These are phyloP conservation scores for Plantago ovata DNA, from an alignment of 257 asterid species.

Conservation along the genomic window DNA sequence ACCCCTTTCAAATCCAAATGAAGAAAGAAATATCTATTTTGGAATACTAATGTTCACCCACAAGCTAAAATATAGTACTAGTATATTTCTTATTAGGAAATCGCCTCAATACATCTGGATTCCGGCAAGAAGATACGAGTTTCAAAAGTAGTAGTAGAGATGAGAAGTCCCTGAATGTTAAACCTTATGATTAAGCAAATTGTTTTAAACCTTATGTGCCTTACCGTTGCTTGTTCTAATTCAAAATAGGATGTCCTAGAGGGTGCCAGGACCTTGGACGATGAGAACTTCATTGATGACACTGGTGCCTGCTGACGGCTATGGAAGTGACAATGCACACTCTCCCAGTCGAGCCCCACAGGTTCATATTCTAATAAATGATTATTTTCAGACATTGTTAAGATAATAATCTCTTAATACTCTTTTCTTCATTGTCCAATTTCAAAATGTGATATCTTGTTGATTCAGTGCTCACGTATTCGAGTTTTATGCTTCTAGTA, in stretches of 20 bases:
- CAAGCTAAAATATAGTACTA: too few relatives aligned
- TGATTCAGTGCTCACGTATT: conserved; percentile 1
- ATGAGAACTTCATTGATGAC: conserved; percentile 59
- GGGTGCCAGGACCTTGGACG: conserved; percentile 36
- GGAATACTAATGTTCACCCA: too few relatives aligned
- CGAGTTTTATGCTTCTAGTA: background rate
- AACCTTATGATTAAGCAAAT: background rate
- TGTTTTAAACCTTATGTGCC: background rate
- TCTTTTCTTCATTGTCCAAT: background rate
- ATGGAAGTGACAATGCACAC: conserved; percentile 37
- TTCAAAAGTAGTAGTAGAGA: too few relatives aligned
- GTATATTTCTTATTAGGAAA: too few relatives aligned
- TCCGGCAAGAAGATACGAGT: too few relatives aligned
- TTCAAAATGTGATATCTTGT: background rate
- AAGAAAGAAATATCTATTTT: too few relatives aligned
- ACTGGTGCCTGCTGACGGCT: conserved; percentile 43
- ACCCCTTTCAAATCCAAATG: too few relatives aligned
- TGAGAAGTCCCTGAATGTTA: too few relatives aligned
- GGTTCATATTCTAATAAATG: conserved; percentile 25
- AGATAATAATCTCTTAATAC: background rate
- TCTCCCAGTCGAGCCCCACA: conserved; percentile 46
- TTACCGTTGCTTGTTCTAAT: conserved; percentile 13
- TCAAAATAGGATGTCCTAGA: conserved; percentile 44
- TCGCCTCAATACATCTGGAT: too few relatives aligned
- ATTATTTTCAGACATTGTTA: background rate